Evolutionary conservation across 139 green algal genomes (phyloP).

Genomic region (Eudorina sp.): DNA sequence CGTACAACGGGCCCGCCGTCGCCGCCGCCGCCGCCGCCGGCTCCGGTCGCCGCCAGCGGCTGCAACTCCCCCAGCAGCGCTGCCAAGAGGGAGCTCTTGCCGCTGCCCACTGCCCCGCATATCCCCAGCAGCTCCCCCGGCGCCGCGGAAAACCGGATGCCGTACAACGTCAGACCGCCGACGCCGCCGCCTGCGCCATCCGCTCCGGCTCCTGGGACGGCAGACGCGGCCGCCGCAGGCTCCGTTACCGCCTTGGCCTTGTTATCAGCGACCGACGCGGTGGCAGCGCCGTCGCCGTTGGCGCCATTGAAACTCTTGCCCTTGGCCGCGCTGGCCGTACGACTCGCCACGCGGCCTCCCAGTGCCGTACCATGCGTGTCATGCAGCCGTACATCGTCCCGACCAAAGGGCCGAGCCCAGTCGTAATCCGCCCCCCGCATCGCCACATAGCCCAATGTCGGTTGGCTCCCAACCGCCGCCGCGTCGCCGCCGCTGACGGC

Average conservation of each 20-base stretch:
- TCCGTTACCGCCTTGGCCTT: too few species aligned
- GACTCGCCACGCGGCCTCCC: neutral
- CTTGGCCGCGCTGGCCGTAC: neutral
- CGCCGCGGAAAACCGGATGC: constrained; percentile 59
- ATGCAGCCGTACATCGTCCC: neutral
- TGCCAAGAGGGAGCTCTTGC: constrained; percentile 85
- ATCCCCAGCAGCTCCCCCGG: constrained; percentile 82
- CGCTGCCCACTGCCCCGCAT: constrained; percentile 69
- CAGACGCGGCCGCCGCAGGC: too few species aligned
- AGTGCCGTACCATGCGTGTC: constrained; percentile 25
- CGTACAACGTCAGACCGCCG: constrained; percentile 61
- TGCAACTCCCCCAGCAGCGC: constrained; percentile 88
- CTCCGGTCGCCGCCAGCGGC: constrained; percentile 46
- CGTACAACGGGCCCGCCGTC: constrained; percentile 58
- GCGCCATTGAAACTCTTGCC: neutral
- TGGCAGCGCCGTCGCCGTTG: neutral
- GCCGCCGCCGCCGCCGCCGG: neutral
- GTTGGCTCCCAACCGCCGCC: too few species aligned
- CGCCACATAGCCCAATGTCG: constrained; percentile 55
- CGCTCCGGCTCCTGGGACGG: neutral
- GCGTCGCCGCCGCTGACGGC: too few species aligned
- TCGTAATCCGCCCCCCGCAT: constrained; percentile 73
- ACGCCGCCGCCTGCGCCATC: neutral
- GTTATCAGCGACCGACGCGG: neutral
- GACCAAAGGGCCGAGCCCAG: constrained; percentile 61